phyloP scores from a whole-genome alignment of 306 rosid species.

The Myrica gale region DNA sequence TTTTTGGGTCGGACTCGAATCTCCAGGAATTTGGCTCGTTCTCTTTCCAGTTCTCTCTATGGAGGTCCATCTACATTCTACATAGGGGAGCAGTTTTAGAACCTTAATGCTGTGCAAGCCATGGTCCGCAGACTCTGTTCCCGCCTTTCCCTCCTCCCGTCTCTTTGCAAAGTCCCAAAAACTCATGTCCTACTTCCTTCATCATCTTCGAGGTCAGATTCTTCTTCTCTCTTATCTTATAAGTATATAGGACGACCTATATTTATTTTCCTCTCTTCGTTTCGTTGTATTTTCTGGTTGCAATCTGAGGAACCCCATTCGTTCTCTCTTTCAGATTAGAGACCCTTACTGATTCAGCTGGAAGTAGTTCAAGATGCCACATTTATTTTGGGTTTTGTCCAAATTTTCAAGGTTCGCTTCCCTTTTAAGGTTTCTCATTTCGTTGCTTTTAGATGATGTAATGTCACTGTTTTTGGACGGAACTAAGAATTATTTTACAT shows the following conservation, averaged over 20 bases:
- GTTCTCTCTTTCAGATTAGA: conserved; percentile 43
- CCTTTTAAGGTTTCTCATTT: neutral
- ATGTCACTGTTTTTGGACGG: neutral
- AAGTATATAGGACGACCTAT: neutral
- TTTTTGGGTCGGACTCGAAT: neutral
- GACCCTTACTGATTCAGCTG: conserved; percentile 21
- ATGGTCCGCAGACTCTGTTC: conserved; percentile 47
- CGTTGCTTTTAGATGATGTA: neutral
- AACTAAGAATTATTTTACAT: neutral
- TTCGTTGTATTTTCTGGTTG: neutral
- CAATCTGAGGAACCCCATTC: conserved; percentile 12
- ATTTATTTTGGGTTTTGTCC: conserved; percentile 21
- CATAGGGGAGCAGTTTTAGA: neutral
- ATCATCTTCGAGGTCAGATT: conserved; percentile 41
- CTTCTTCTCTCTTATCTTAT: conserved; percentile 9
- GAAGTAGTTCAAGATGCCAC: conserved; percentile 22
- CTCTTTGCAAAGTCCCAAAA: conserved; percentile 34
- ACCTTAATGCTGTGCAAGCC: neutral
- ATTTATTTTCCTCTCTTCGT: neutral
- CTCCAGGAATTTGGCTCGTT: neutral
- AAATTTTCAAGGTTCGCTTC: conserved; percentile 56
- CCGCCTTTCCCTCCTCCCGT: conserved; percentile 28
- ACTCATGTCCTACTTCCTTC: conserved; percentile 27
- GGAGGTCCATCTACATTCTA: neutral
- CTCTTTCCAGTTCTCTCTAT: neutral